Base-by-base conservation (phyloP, 2,329 filamentous ascomycete genomes). In the Arthrobotrys iridis region DNA sequence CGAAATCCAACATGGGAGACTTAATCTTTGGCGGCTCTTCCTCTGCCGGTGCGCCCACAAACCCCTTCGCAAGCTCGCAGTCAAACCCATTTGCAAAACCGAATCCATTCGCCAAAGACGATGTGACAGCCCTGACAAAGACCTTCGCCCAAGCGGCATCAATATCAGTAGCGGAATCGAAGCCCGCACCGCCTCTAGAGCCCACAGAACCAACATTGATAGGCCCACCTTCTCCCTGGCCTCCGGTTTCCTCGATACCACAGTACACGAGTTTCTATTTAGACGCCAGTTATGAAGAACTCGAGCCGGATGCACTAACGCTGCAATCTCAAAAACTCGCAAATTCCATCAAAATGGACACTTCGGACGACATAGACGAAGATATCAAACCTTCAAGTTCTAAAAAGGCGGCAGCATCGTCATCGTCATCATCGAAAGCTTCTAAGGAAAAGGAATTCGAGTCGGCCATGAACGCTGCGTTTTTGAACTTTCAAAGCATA, bases 241-340 rank as follows among this genome's bases (percentile, higher is more conserved):
- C 94, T 0, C 81, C 86, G 10, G 83, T 85, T 40, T 85, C 88
- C 1, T 83, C 86, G 0, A 90, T 91, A 78, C 91, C 92, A 0
- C 85, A 93, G 0, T 98, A 93, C 82, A 90, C 92, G 0, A 84
- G 87, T 28, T 91, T 90, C 80, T 92, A 93, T 84, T 88, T 94
- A 46, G 95, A 98, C 79, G 94, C 94, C 59, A 94, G 97, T 80
- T 96, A 92, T 83, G 95, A 99, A 82, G 91, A 91, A 2, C 87
- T 98, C 24, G 92, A 92, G 76, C 79, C 65, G 30, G 0, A 82
- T 83, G 28, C 86, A 86, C 45, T 85, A 83, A 2, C 80, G 83
- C 35, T 84, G 84, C 41, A 82, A 83, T 28, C 84, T 84, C 63
- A 82, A 77, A 59, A 66, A 68, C 72, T 86, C 35, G 85, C 84